Evolutionary conservation across 495 filamentous ascomycete species (phyloP).

Genomic region (Neurospora sp.): DNA sequence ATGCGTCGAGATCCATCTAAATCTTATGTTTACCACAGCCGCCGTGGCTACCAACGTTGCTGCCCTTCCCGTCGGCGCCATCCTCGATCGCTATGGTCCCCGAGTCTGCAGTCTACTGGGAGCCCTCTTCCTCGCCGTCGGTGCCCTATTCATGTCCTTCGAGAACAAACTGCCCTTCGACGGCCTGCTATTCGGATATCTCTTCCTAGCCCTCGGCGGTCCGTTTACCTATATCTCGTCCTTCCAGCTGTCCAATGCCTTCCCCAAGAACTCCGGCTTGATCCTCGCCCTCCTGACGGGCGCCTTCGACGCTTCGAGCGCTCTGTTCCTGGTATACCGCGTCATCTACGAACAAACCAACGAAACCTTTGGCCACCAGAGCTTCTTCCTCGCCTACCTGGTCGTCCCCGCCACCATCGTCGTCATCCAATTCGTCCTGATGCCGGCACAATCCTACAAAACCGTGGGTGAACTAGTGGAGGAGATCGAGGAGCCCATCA

Average conservation of each 20-base stretch:
- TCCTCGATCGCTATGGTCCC: slow-evolving; percentile 76
- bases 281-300: slow-evolving; percentile 81
- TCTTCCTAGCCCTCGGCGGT: slow-evolving; percentile 74
- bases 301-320: slow-evolving; percentile 81
- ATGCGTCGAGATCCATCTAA: slow-evolving; percentile 68
- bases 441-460: slow-evolving; percentile 78
- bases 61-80: slow-evolving; percentile 75
- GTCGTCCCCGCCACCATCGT: slow-evolving; percentile 63
- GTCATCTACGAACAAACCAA: slow-evolving; percentile 56
- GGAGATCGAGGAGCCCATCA: slow-evolving; percentile 46
- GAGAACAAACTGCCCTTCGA: slow-evolving; percentile 56
- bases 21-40: slow-evolving; percentile 91
- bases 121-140: slow-evolving; percentile 55
- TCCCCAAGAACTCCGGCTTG: slow-evolving; percentile 73
- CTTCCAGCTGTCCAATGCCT: slow-evolving; percentile 89
- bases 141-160: slow-evolving; percentile 60
- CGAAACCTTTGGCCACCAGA: slow-evolving; percentile 50
- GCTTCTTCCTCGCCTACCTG: slow-evolving; percentile 73
- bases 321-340: slow-evolving; percentile 80
- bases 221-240: slow-evolving; percentile 86
- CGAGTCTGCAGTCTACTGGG: slow-evolving; percentile 67
- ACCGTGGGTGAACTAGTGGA: slow-evolving; percentile 75
- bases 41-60: slow-evolving; percentile 73
- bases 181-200: slow-evolving; percentile 68
- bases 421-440: slow-evolving; percentile 57